phyloP scores from a whole-genome alignment of 1,284 basidiomycete species.

The Meira nashicola region DNA sequence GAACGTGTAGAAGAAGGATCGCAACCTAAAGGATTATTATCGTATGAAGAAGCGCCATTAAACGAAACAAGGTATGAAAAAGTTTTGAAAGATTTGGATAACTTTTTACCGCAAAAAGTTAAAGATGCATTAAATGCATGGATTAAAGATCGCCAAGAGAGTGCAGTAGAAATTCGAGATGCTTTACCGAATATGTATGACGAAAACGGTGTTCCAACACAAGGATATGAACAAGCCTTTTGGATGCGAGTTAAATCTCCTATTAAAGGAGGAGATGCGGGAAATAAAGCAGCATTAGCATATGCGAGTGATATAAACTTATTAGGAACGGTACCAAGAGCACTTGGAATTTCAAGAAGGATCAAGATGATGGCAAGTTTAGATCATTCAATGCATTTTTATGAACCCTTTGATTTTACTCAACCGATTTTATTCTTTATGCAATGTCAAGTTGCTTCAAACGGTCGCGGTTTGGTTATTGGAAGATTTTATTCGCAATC shows the following conservation, averaged over 20 bases:
- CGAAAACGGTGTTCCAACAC: constrained; percentile 31
- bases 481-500: constrained; percentile 44
- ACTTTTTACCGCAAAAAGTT: constrained; percentile 17
- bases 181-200: constrained; percentile 48
- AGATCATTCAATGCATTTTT: constrained; percentile 49
- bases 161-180: constrained; percentile 45
- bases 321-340: constrained; percentile 41
- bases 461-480: constrained; percentile 44
- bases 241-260: constrained; percentile 43
- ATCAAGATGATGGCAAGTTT: constrained; percentile 50
- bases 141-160: constrained; percentile 32
- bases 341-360: constrained; percentile 25
- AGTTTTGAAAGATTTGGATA: constrained; percentile 18
- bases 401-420: constrained; percentile 40
- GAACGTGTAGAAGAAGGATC: not conserved
- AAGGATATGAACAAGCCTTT: constrained; percentile 44
- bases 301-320: constrained; percentile 37
- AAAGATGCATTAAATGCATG: constrained; percentile 27
- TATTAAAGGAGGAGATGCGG: constrained; percentile 28
- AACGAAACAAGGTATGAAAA: constrained; percentile 36
- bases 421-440: constrained; percentile 48
- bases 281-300: constrained; percentile 45
- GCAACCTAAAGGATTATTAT: constrained; percentile 14
- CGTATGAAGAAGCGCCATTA: constrained; percentile 26
- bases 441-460: constrained; percentile 45